phyloP scores from a whole-genome alignment of 2,329 filamentous ascomycete genomes.

The Aspergillus melleus region DNA sequence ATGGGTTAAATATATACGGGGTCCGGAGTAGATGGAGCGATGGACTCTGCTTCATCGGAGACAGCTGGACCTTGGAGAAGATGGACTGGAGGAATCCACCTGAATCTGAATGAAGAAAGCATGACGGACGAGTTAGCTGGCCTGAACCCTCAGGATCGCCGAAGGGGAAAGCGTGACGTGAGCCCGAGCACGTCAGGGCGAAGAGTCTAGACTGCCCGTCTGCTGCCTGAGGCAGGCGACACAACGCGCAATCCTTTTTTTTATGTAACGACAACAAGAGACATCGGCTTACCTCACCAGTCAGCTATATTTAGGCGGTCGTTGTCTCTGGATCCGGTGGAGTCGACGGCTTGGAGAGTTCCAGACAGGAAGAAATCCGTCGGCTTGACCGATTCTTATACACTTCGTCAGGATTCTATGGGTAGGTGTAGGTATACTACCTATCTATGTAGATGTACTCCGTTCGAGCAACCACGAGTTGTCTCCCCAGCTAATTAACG shows the following conservation, averaged over 20 bases:
- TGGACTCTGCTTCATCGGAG: background rate
- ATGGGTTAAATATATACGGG: constrained; percentile 1
- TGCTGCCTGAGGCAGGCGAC: constrained; percentile 2
- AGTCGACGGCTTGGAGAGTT: background rate
- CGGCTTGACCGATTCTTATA: background rate
- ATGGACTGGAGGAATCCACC: constrained; percentile 9
- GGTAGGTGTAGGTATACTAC: no score
- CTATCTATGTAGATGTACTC: no score
- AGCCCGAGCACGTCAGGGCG: constrained; percentile 10
- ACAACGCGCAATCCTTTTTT: background rate
- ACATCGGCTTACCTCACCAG: constrained; percentile 9
- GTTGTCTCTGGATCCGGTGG: constrained; percentile 6
- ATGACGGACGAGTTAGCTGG: constrained; percentile 9
- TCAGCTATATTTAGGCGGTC: constrained; percentile 10
- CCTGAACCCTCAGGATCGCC: background rate
- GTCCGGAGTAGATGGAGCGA: background rate
- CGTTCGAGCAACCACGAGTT: background rate
- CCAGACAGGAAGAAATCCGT: background rate
- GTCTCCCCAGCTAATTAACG: background rate
- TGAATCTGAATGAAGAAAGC: constrained; percentile 6
- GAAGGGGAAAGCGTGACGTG: background rate
- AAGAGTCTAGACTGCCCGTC: constrained; percentile 14
- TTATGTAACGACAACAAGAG: background rate
- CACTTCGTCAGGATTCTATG: background rate
- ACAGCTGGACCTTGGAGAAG: background rate